phyloP scores from a whole-genome alignment of 1,284 basidiomycete genomes.

The Caloboletus inedulis region DNA sequence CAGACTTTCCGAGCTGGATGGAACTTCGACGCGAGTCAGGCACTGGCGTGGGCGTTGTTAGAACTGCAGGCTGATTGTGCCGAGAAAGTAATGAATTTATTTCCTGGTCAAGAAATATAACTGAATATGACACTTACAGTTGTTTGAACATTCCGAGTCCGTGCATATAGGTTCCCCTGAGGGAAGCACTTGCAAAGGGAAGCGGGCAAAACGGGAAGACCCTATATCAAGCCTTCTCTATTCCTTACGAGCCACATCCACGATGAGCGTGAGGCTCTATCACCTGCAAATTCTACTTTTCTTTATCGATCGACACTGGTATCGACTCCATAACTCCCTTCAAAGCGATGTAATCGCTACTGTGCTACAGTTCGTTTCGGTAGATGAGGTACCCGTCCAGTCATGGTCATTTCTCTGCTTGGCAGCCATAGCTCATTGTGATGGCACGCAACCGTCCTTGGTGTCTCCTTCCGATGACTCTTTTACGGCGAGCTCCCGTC shows the following conservation, averaged over 20 bases:
- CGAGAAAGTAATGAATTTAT: slow-evolving; percentile 49
- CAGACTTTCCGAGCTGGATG: slow-evolving; percentile 68
- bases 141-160: slow-evolving; percentile 61
- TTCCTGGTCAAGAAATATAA: slow-evolving; percentile 2
- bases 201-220: slow-evolving; percentile 53
- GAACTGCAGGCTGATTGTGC: slow-evolving; percentile 84
- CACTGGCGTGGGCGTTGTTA: slow-evolving; percentile 76
- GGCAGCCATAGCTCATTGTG: slow-evolving; percentile 60
- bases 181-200: slow-evolving; percentile 34
- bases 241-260: slow-evolving; percentile 41
- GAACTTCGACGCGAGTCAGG: slow-evolving; percentile 68
- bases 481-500: not conserved
- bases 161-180: slow-evolving; percentile 39
- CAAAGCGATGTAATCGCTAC: slow-evolving; percentile 53
- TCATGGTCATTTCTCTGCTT: slow-evolving; percentile 83
- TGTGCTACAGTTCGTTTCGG: slow-evolving; percentile 59
- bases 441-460: slow-evolving; percentile 27
- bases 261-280: slow-evolving; percentile 42
- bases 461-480: slow-evolving; percentile 4
- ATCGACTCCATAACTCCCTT: slow-evolving; percentile 51
- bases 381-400: slow-evolving; percentile 65
- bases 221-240: slow-evolving; percentile 58
- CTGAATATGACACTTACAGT: slow-evolving; percentile 38
- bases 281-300: slow-evolving; percentile 83
- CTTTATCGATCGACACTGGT: slow-evolving; percentile 76